Evolutionary conservation across 2,329 filamentous ascomycete genomes (phyloP), one percentile per base, ranked within the genome.

Genomic region (Macroventuria anomochaeta): DNA sequence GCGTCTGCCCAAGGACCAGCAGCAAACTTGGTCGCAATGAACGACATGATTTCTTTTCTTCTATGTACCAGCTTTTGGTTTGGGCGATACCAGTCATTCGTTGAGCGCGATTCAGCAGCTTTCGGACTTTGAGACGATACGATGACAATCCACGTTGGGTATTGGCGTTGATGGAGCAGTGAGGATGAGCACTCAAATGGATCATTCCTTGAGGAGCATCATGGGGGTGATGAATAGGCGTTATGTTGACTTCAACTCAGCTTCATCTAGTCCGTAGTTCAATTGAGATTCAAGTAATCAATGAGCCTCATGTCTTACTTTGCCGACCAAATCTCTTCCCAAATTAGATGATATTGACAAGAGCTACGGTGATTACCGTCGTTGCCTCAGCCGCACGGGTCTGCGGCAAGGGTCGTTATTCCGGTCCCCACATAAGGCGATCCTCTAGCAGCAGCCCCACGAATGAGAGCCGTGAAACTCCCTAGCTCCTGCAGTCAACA

Each of bases 1-100:
- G 67, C 78, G 77, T 44, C 58, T 81, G 21, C 74, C 75, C 6
- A 71, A 74, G 33, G 68, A 74, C 21, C 53, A 55, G 26, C 53
- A 38, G 21, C 18, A 31, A 23, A 12, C 32, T 23, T 41, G 36
- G 36, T 20, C 37, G 15, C 21, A 38, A 33, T 34, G 21, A 33
- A 29, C 41, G 29, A 29, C 25, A 29, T 36, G 47, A 36, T 43
- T 38, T 38, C 15, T 33, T 50, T 51, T 18, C 25, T 46, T 47
- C 28, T 26, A 23, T 55, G 42, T 46, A 43, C 47, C 41, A 34
- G 34, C 21, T 51, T 50, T 42, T 50, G 42, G 25, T 55, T 51
- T 43, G 18, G 42, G 37, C 47, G 53, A 55, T 47, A 51, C 47
- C 46, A 55, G 46, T 51, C 51, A 49, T 47, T 47, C 46, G 41